These are phyloP conservation scores for Rhododendron ferrugineum DNA, from an alignment of 148 eudicot genomes.

Conservation along the genomic window DNA sequence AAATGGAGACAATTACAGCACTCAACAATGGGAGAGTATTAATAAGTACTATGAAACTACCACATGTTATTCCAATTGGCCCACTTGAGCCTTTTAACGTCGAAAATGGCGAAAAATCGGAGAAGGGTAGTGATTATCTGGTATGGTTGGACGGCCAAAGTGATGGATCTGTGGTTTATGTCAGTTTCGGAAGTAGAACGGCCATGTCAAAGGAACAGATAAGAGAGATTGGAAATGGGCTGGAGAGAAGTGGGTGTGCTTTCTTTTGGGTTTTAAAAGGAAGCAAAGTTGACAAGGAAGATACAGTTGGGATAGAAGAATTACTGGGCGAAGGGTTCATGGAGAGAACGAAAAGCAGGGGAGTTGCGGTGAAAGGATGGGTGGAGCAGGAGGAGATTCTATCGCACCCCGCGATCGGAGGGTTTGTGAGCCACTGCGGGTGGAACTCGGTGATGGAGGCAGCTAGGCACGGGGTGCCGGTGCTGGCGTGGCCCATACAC, in stretches of 20 bases:
- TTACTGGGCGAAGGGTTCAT: constrained; percentile 27
- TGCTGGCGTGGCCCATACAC: constrained; percentile 48
- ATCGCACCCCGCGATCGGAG: constrained; percentile 35
- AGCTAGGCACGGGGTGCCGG: constrained; percentile 27
- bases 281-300: constrained; percentile 36
- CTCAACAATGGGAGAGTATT: constrained; percentile 13
- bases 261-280: constrained; percentile 52
- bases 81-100: constrained; percentile 9
- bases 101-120: neutral
- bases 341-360: constrained; percentile 18
- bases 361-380: constrained; percentile 36
- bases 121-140: neutral
- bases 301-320: constrained; percentile 12
- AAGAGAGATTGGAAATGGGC: constrained; percentile 33
- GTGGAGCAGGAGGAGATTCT: constrained; percentile 39
- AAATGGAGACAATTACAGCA: constrained; percentile 20
- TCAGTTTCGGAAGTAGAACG: constrained; percentile 49
- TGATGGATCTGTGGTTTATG: constrained; percentile 24
- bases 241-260: constrained; percentile 25
- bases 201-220: constrained; percentile 34
- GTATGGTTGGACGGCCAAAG: constrained; percentile 39
- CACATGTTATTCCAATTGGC: constrained; percentile 21
- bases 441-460: constrained; percentile 63
- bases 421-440: constrained; percentile 54
- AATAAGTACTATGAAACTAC: constrained; percentile 4